Evolutionary conservation across 805 yeast species (phyloP).

Genomic region (Metschnikowia anglica): DNA sequence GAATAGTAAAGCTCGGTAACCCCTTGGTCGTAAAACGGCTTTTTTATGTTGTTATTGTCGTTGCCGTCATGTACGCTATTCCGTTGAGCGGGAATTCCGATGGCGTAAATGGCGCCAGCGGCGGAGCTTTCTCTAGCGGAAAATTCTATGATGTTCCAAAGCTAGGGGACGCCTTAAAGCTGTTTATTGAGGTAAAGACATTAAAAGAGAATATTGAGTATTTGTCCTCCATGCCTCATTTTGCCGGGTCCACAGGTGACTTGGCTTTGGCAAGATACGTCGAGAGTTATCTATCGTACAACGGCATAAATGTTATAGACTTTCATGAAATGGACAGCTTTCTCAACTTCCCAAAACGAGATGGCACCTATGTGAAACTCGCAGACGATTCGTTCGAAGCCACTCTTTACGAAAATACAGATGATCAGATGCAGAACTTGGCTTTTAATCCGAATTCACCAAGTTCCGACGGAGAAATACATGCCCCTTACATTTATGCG

Average conservation of each 20-base stretch:
- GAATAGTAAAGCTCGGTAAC: conserved; percentile 70
- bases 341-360: conserved; percentile 60
- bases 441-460: conserved; percentile 71
- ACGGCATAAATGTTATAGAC: conserved; percentile 54
- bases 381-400: conserved; percentile 41
- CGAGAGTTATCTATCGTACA: conserved; percentile 53
- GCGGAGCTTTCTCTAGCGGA: conserved; percentile 47
- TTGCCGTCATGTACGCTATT: conserved; percentile 55
- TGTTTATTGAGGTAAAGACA: conserved; percentile 50
- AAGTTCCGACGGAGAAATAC: conserved; percentile 50
- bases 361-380: conserved; percentile 29
- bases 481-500: conserved; percentile 57
- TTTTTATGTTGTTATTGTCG: conserved; percentile 64
- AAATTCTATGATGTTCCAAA: conserved; percentile 61
- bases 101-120: conserved; percentile 38
- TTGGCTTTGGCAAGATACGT: conserved; percentile 67
- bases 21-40: conserved; percentile 81
- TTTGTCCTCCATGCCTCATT: conserved; percentile 76
- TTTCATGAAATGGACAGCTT: conserved; percentile 53
- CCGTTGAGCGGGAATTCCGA: conserved; percentile 54
- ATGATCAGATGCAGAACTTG: conserved; percentile 33
- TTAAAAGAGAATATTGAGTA: conserved; percentile 70
- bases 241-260: conserved; percentile 88
- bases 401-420: conserved; percentile 33
- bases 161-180: conserved; percentile 50